Evolutionary conservation across 2,329 filamentous ascomycete genomes (phyloP).

Genomic region (Epichloe bromicola): DNA sequence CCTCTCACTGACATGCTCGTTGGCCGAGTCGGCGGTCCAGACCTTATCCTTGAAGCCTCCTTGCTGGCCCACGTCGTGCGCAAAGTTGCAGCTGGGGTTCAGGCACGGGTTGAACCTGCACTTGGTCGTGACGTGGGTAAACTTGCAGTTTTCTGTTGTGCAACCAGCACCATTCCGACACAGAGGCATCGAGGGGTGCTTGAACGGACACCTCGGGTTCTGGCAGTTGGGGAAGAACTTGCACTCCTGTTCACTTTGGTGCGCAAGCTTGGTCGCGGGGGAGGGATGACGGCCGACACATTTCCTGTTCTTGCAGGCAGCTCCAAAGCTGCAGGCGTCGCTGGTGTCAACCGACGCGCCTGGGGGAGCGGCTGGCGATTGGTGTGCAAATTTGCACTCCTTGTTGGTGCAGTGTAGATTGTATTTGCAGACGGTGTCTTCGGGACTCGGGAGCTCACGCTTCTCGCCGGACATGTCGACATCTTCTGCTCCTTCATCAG

Average conservation of each 20-base stretch:
- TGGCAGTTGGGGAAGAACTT: conserved; percentile 87
- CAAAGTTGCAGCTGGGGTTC: conserved; percentile 77
- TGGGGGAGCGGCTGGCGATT: conserved; percentile 81
- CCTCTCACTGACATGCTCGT: conserved; percentile 70
- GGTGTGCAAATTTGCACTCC: conserved; percentile 87
- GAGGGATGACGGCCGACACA: conserved; percentile 88
- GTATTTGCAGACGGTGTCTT: conserved; percentile 71
- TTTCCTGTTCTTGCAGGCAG: conserved; percentile 90
- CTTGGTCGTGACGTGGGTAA: conserved; percentile 70
- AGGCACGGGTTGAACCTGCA: conserved; percentile 90
- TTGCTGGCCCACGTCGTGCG: conserved; percentile 83
- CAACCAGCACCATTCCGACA: conserved; percentile 91
- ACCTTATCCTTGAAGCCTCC: conserved; percentile 79
- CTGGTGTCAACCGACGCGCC: conserved; percentile 64
- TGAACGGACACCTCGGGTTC: conserved; percentile 77
- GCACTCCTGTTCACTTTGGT: conserved; percentile 77
- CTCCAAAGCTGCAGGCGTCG: conserved; percentile 73
- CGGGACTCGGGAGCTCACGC: conserved; percentile 42
- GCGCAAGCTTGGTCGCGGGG: conserved; percentile 64
- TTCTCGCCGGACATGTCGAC: conserved; percentile 45
- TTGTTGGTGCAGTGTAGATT: conserved; percentile 80
- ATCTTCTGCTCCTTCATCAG: conserved; percentile 38
- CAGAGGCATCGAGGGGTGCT: conserved; percentile 72
- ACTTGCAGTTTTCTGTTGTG: conserved; percentile 69
- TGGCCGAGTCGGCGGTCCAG: conserved; percentile 54